Evolutionary conservation across 306 rosid species (phyloP).

Genomic region (Acacia melanoxylon): DNA sequence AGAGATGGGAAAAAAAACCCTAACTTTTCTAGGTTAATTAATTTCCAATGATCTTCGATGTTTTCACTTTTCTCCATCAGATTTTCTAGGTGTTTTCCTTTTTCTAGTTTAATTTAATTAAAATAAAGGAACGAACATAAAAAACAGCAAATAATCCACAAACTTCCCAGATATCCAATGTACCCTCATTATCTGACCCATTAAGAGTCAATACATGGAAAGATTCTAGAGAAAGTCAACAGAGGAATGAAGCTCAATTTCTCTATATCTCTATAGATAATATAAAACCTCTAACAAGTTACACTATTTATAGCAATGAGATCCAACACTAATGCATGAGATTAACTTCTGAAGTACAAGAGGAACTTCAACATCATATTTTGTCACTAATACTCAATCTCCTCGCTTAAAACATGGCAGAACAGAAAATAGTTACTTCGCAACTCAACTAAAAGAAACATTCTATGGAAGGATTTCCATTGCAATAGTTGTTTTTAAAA

Average conservation of each 20-base stretch:
- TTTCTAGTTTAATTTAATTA: not conserved
- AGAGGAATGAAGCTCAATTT: not conserved
- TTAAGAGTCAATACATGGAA: not conserved
- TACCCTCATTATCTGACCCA: not conserved
- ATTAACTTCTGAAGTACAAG: not conserved
- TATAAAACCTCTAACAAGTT: not conserved
- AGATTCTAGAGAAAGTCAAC: not conserved
- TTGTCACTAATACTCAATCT: not conserved
- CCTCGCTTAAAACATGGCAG: not conserved
- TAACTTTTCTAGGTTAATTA: too few relatives aligned
- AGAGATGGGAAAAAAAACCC: not conserved
- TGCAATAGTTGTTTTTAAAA: not conserved
- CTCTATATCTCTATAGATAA: too few relatives aligned
- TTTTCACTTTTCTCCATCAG: not conserved
- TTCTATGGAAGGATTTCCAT: not conserved
- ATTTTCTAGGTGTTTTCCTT: not conserved
- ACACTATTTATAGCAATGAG: not conserved
- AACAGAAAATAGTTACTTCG: not conserved
- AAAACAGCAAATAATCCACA: not conserved
- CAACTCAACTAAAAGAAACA: not conserved
- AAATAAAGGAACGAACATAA: not conserved
- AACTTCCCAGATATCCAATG: not conserved
- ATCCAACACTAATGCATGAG: not conserved
- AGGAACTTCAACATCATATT: not conserved
- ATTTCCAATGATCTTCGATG: not conserved